Evolutionary conservation across 2,329 filamentous ascomycete species (phyloP), one percentile per base, ranked within the genome.

Genomic region (Xylogone sp.): DNA sequence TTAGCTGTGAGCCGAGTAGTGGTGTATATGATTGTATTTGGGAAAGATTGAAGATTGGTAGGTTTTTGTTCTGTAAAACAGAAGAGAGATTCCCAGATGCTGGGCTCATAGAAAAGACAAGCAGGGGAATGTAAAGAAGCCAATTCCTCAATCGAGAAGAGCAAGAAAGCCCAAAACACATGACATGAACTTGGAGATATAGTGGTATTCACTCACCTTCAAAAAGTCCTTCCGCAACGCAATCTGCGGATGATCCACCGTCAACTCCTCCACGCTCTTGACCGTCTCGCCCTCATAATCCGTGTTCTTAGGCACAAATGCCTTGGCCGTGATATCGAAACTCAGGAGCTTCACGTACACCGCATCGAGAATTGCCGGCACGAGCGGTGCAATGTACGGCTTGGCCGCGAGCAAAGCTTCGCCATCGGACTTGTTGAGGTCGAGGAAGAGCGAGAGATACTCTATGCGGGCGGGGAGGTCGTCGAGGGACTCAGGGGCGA

Each of bases 291-390:
- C 83, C 57, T 88, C 83, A 53, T 83, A 84, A 27, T 81, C 82
- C 1, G 79, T 82, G 54, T 74, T 78, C 19, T 77, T 68, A 2
- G 79, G 82, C 54, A 82, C 77, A 67, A 92, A 90, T 18, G 87
- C 86, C 44, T 86, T 81, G 1, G 88, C 87, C 2, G 88, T 93
- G 68, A 92, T 88, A 65, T 92, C 88, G 69, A 88, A 88, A 62
- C 86, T 81, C 13, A 92, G 74, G 1, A 92, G 78, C 66, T 92
- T 92, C 64, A 86, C 86, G 74, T 92, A 93, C 29, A 92, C 86
- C 56, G 90, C 88, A 69, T 91, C 90, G 64, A 91, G 88, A 13
- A 93, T 79, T 43, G 88, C 87, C 1, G 88, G 89, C 56, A 92
- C 90, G 22, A 92, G 78, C 13, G 84, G 61, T 7, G 60, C 59